Conservation (phyloP, 176 grass and related monocot genomes). For the Avena insularis region DNA sequence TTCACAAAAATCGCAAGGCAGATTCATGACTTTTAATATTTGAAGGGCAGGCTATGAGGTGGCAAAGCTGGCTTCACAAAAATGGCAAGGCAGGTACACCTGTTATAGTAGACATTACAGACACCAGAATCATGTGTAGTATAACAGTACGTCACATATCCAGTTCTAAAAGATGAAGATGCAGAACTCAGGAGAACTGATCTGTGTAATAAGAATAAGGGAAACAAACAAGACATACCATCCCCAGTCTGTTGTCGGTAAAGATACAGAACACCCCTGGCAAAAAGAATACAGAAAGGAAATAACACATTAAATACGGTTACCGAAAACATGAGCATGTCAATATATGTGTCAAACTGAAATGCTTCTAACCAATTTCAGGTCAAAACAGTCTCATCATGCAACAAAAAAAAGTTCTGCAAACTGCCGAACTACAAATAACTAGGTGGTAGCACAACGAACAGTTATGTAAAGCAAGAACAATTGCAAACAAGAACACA, state of each 20-base stretch:
- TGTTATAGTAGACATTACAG: neutral
- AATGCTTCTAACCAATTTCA: constrained; percentile 45
- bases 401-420: constrained; percentile 21
- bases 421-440: constrained; percentile 39
- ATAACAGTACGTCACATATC: neutral
- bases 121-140: constrained; percentile 12
- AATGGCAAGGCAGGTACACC: neutral
- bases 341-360: constrained; percentile 3
- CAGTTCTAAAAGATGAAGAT: neutral
- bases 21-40: neutral
- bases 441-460: constrained; percentile 19
- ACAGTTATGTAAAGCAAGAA: constrained; percentile 4
- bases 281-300: constrained; percentile 34
- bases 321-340: neutral
- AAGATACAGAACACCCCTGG: constrained; percentile 89
- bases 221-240: constrained; percentile 51
- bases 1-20: neutral
- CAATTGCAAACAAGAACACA: constrained; percentile 34
- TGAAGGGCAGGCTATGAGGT: neutral
- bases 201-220: neutral
- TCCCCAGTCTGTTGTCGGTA: constrained; percentile 84
- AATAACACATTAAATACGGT: constrained; percentile 12
- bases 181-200: neutral
- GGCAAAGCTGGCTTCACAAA: neutral
- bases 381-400: constrained; percentile 36